Conservation (phyloP, 2,329 filamentous ascomycete genomes). For the Cercospora sp. region DNA sequence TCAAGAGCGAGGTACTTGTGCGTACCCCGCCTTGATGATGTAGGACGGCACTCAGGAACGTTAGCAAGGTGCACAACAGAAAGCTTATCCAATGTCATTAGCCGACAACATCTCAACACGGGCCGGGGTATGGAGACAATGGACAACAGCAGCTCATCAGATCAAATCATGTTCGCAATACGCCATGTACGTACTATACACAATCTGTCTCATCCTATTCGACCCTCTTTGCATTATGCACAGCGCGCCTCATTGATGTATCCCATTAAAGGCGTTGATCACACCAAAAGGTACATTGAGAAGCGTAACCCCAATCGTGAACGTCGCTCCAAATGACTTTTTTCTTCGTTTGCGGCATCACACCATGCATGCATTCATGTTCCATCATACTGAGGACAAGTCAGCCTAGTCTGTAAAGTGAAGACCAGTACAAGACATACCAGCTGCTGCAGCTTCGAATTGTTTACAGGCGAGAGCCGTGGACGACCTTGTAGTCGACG, state of each 20-base stretch:
- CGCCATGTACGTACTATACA: slow-evolving; percentile 22
- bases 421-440: neutral
- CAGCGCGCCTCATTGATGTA: slow-evolving; percentile 11
- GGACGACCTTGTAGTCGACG: slow-evolving; percentile 98
- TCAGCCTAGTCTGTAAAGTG: neutral
- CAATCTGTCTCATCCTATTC: slow-evolving; percentile 23
- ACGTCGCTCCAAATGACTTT: slow-evolving; percentile 19
- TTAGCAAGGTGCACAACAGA: neutral
- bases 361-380: slow-evolving; percentile 24
- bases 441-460: slow-evolving; percentile 3
- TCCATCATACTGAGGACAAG: slow-evolving; percentile 16
- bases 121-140: neutral
- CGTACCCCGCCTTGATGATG: slow-evolving; percentile 1
- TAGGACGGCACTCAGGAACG: neutral
- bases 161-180: slow-evolving; percentile 13
- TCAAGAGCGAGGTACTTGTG: slow-evolving; percentile 2
- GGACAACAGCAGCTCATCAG: neutral
- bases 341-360: slow-evolving; percentile 21
- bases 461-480: slow-evolving; percentile 66
- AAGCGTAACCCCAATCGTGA: slow-evolving; percentile 18
- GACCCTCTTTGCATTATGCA: slow-evolving; percentile 15
- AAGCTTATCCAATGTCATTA: neutral
- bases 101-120: neutral
- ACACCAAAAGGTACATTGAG: slow-evolving; percentile 25
- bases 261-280: slow-evolving; percentile 12